A percentile compares a stretch with the other conserved stretches of the same genome.
These are phyloP conservation scores for Aspergillus carbonarius DNA, from an alignment of 2,329 filamentous ascomycete species.

Conservation along the genomic window DNA sequence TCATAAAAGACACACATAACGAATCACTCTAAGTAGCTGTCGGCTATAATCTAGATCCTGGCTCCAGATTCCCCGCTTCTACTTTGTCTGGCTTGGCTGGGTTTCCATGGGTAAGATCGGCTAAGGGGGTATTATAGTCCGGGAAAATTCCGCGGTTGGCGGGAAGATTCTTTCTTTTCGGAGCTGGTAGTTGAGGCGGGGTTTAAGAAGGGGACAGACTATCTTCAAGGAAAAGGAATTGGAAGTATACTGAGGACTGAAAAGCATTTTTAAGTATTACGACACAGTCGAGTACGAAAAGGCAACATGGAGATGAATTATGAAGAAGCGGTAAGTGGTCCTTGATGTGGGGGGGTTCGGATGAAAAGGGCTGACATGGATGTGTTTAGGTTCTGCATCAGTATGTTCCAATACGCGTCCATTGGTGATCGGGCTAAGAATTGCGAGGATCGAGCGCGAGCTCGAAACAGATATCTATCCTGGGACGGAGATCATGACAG, in stretches of 20 bases:
- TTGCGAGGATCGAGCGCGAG: constrained; percentile 51
- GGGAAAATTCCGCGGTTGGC: background rate
- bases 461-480: constrained; percentile 56
- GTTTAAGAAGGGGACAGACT: no score
- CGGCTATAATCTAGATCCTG: no score
- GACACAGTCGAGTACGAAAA: background rate
- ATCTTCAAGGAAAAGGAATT: no score
- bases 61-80: background rate
- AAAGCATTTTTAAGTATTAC: background rate
- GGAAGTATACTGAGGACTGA: background rate
- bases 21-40: no score
- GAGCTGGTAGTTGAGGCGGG: no score
- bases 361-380: background rate
- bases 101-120: background rate
- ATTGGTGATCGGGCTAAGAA: constrained; percentile 27
- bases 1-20: no score
- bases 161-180: background rate
- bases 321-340: constrained; percentile 38
- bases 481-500: constrained; percentile 60
- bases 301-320: constrained; percentile 51
- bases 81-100: background rate
- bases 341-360: background rate
- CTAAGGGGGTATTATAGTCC: background rate
- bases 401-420: constrained; percentile 13
- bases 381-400: constrained; percentile 22